Base-by-base conservation (phyloP, 2,329 filamentous ascomycete species). In the Aspergillus melleus region DNA sequence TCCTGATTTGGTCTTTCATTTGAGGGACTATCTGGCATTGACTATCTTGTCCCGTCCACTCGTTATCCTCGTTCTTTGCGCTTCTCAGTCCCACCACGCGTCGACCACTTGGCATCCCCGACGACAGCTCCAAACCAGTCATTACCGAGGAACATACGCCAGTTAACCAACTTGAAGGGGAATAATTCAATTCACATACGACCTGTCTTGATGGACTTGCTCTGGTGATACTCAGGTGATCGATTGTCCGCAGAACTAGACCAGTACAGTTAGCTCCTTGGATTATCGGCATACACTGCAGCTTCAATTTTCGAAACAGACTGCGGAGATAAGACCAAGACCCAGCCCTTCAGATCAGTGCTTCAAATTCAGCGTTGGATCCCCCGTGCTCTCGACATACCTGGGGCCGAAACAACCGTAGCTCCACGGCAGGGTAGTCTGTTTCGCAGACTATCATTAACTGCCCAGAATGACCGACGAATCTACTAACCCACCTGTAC, bases 391-490 rank as follows among this genome's bases (percentile, higher is more conserved):
- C 12, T 19, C 6, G 20, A 11, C 8, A 24, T 47, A 24, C 3
- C 22, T 8, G 20, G 44, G 44, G 44, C 9, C 50, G 50, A 20
- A 16, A 32, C 16, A 20, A 52, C 16, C 9, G 29, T 20, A 30
- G 19, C 16, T 12, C 2, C n/a, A 24, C 50, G 12, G 19, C 50
- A 32, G 50, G 8, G 11, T 51, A 36, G 32, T 30, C 10, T 39
- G 32, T 22, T 8, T 3, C 29, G 20, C 19, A 36, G 22, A 49
- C 50, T n/a, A 39, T 47, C 22, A 11, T 29, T 29, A 29, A 19
- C 44, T 47, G 44, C n/a, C 26, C 58, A 62, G 22, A 26, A 66
- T 68, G 64, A 51, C 58, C 56, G 54, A 60, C 16, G 50, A 50
- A 19, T 49, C 55, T 5, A 42, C 56, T 16, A 57, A 57, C 32